Percentiles rank a stretch among this genome's conserved stretches.
phyloP scores from a whole-genome alignment of 23 red algal species.

The Gracilaria gracilis region DNA sequence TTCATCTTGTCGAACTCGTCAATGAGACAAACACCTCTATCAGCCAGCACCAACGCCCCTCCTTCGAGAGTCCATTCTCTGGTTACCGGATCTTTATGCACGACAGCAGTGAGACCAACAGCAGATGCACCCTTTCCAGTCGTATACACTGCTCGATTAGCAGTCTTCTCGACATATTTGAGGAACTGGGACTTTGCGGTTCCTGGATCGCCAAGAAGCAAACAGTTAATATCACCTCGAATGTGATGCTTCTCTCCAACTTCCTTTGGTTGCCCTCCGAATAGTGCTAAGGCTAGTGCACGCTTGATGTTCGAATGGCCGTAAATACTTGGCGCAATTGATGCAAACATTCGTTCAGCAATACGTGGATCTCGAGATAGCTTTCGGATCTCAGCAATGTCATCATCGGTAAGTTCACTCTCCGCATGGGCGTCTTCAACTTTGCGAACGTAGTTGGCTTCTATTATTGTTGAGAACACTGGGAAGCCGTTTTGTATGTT shows the following conservation, averaged over 20 bases:
- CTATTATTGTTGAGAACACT: conserved; percentile 94
- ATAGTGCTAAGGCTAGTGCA: conserved; percentile 91
- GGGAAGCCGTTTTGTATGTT: conserved; percentile 96
- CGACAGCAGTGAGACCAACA: conserved; percentile 96
- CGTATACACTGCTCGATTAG: conserved; percentile 94
- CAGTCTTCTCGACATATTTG: conserved; percentile 98
- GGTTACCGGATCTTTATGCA: conserved; percentile 93
- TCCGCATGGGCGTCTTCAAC: conserved; percentile 87
- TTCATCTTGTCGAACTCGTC: conserved; percentile 99
- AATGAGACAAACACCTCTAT: conserved; percentile 96
- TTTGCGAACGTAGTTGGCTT: conserved; percentile 94
- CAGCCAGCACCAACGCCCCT: conserved; percentile 96
- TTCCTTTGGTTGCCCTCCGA: conserved; percentile 96
- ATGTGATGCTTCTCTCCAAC: conserved; percentile 97
- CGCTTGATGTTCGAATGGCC: conserved; percentile 94
- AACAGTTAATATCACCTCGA: conserved; percentile 96
- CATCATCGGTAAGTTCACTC: conserved; percentile 92
- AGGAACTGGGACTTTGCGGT: conserved; percentile 99
- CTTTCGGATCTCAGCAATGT: conserved; percentile 80
- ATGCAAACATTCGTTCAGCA: conserved; percentile 88
- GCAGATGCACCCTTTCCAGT: conserved; percentile 99
- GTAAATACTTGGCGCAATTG: conserved; percentile 98
- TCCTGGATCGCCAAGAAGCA: conserved; percentile 96
- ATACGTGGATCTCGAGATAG: conserved; percentile 83
- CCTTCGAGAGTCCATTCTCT: conserved; percentile 99